Percentiles rank a stretch among this genome's conserved stretches.
These are phyloP conservation scores for Fomitopsis pinicola DNA, from an alignment of 1,284 basidiomycete species.

Conservation along the genomic window DNA sequence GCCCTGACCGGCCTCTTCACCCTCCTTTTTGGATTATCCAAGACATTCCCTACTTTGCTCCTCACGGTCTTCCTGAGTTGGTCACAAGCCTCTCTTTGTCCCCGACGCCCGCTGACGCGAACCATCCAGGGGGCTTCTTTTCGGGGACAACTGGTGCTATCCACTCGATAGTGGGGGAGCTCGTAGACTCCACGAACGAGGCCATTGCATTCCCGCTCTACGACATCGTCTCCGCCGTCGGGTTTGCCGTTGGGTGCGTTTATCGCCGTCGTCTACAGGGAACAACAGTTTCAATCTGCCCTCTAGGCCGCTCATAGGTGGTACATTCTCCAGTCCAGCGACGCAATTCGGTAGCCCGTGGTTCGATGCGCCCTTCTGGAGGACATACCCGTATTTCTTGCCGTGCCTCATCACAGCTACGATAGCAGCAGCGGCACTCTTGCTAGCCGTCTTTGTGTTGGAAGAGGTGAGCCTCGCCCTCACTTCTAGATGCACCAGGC, in stretches of 20 bases:
- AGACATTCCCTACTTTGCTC: constrained; percentile 41
- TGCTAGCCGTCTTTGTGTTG: constrained; percentile 42
- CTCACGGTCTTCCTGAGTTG: constrained; percentile 39
- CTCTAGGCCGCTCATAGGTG: constrained; percentile 57
- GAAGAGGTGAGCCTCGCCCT: constrained; percentile 44
- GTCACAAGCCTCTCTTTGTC: neutral
- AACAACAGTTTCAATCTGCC: neutral
- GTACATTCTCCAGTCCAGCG: constrained; percentile 53
- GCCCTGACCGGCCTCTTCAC: constrained; percentile 46
- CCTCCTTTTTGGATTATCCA: constrained; percentile 51
- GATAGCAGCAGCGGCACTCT: constrained; percentile 24
- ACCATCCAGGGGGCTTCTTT: constrained; percentile 33
- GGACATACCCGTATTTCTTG: constrained; percentile 53
- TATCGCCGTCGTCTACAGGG: no score
- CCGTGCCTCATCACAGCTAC: constrained; percentile 45
- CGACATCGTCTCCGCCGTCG: constrained; percentile 56
- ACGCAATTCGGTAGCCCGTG: constrained; percentile 35
- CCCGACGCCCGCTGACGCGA: neutral
- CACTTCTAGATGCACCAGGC: no score
- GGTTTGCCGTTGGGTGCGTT: constrained; percentile 52
- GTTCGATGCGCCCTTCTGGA: constrained; percentile 44
- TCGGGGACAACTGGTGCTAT: constrained; percentile 60
- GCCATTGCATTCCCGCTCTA: constrained; percentile 58
- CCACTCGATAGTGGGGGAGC: constrained; percentile 57
- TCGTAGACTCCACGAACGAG: constrained; percentile 65